phyloP scores from a whole-genome alignment of 768 basidiomycete species.

The Panellus pusillus region DNA sequence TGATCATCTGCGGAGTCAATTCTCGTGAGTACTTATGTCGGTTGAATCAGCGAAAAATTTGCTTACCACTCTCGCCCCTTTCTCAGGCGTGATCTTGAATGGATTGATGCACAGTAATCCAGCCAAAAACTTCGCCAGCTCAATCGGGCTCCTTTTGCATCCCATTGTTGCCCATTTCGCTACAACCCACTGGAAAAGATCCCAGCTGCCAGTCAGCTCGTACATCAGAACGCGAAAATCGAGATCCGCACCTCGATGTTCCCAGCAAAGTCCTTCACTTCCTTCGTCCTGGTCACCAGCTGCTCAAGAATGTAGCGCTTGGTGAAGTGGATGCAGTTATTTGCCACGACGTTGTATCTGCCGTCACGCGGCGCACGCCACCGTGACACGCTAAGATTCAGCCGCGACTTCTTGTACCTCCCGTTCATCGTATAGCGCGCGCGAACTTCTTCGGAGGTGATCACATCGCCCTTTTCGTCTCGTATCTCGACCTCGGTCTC shows the following conservation, averaged over 20 bases:
- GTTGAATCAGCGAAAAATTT: background rate
- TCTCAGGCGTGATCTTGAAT: conserved; percentile 14
- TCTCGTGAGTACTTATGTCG: background rate
- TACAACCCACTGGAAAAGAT: conserved; percentile 11
- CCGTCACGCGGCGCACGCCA: too few species aligned
- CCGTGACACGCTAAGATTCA: conserved; percentile 3
- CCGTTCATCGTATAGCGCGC: conserved; percentile 18
- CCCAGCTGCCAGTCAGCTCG: too few species aligned
- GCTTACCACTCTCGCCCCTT: conserved; percentile 16
- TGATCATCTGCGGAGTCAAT: conserved; percentile 14
- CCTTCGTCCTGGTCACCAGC: conserved; percentile 6
- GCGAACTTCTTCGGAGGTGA: conserved; percentile 15
- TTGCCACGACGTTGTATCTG: conserved; percentile 16
- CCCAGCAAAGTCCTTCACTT: conserved; percentile 1
- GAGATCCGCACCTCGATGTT: background rate
- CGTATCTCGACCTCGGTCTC: conserved; percentile 20
- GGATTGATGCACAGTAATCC: conserved; percentile 17
- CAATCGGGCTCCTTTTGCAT: conserved; percentile 9
- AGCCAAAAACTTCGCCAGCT: conserved; percentile 15
- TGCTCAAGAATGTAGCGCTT: conserved; percentile 19
- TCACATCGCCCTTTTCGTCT: conserved; percentile 12
- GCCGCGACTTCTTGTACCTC: conserved; percentile 10
- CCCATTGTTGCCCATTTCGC: conserved; percentile 15
- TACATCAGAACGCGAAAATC: too few species aligned
- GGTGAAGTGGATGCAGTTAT: conserved; percentile 23